phyloP scores from a whole-genome alignment of 208 protist genomes.

The Crithidia fasciculata region DNA sequence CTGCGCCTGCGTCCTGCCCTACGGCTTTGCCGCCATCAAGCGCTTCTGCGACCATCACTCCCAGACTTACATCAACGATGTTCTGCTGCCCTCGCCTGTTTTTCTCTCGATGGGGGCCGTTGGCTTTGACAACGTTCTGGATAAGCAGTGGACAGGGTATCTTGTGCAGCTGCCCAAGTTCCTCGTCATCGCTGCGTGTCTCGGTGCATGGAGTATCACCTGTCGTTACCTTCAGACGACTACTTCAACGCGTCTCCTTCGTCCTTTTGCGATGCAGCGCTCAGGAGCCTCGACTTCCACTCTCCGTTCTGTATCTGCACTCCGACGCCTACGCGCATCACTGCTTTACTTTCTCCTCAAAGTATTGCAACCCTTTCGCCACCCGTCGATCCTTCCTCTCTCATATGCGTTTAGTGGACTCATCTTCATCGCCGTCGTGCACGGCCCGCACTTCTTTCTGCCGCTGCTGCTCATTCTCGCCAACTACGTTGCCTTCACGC shows the following conservation, averaged over 20 bases:
- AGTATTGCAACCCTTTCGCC: background rate
- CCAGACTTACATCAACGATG: background rate
- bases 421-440: slow-evolving; percentile 31
- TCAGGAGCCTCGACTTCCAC: no score
- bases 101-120: background rate
- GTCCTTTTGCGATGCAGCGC: no score
- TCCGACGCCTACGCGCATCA: no score
- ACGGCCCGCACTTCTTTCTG: slow-evolving; percentile 42
- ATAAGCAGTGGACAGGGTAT: background rate
- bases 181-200: background rate
- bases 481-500: slow-evolving; percentile 48
- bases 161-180: background rate
- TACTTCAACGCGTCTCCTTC: no score
- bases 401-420: slow-evolving; percentile 9
- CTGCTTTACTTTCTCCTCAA: no score
- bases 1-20: background rate
- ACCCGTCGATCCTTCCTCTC: background rate
- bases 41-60: background rate
- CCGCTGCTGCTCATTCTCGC: slow-evolving; percentile 27
- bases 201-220: slow-evolving; percentile 8
- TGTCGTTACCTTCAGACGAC: no score
- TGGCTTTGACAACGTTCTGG: background rate
- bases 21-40: background rate
- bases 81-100: background rate
- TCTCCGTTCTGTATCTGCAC: no score